Percentiles rank a stretch among this genome's conserved stretches.
Evolutionary conservation across 768 basidiomycete genomes (phyloP).

Genomic region (Rhizopogon vesiculosus): DNA sequence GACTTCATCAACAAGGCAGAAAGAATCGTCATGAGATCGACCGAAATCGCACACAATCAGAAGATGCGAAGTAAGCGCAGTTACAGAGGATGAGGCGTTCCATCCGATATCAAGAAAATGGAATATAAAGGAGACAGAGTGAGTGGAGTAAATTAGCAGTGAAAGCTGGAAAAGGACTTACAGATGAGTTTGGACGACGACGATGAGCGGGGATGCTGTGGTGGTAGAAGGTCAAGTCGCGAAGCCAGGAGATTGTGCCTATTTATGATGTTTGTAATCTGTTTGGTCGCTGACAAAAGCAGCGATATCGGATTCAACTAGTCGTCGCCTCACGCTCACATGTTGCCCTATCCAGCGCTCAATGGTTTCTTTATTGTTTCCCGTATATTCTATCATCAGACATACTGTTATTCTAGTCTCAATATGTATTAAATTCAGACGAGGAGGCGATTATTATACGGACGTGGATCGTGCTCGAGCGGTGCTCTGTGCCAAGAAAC

Average conservation of each 20-base stretch:
- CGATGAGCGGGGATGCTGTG: slow-evolving; percentile 9
- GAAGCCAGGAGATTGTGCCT: slow-evolving; percentile 17
- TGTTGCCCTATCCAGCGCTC: no score
- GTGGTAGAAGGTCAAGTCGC: slow-evolving; percentile 24
- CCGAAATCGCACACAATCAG: slow-evolving; percentile 35
- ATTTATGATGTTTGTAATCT: slow-evolving; percentile 33
- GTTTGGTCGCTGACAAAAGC: slow-evolving; percentile 34
- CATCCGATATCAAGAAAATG: neutral
- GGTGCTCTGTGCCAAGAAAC: no score
- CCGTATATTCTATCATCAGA: no score
- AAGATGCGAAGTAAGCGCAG: slow-evolving; percentile 7
- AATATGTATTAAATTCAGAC: no score
- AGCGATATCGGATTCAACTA: neutral
- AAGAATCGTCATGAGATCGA: slow-evolving; percentile 25
- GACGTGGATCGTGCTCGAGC: no score
- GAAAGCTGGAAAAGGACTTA: neutral
- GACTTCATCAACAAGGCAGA: slow-evolving; percentile 10
- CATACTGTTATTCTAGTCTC: no score
- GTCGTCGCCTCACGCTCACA: no score
- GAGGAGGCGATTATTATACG: no score
- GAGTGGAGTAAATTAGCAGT: no score
- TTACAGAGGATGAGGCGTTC: neutral
- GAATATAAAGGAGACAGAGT: neutral
- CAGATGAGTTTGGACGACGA: slow-evolving; percentile 7
- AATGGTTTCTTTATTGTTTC: no score